phyloP scores from a whole-genome alignment of 75 land plant species.

The Cryptomeria japonica region DNA sequence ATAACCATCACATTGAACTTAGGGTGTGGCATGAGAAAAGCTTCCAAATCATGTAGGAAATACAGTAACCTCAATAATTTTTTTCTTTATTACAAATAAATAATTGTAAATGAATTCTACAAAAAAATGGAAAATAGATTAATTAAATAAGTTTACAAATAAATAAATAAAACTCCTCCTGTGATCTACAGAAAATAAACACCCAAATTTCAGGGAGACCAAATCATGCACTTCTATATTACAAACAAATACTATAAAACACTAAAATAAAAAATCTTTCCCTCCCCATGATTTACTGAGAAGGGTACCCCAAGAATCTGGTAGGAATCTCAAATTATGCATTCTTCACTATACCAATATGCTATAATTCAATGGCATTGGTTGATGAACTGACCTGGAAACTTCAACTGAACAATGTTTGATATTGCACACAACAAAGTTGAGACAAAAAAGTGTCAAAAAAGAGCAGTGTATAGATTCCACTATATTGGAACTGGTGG shows the following conservation, averaged over 20 bases:
- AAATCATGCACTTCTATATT: background rate
- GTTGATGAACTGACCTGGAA: conserved; percentile 17
- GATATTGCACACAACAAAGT: no score
- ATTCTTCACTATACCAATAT: background rate
- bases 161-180: background rate
- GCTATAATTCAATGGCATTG: background rate
- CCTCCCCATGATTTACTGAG: background rate
- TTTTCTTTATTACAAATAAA: no score
- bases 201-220: background rate
- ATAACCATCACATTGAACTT: no score
- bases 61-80: no score
- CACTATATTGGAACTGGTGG: no score
- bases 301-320: background rate
- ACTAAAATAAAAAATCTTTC: background rate
- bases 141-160: no score
- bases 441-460: no score
- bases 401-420: conserved; percentile 20
- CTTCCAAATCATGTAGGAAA: no score
- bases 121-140: no score
- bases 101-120: no score
- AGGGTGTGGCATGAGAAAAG: no score
- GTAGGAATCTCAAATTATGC: background rate
- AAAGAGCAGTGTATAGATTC: no score
- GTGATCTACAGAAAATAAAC: background rate
- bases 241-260: background rate